Evolutionary conservation across 495 filamentous ascomycete species (phyloP), one percentile per base, ranked within the genome.

Genomic region (Podospora tetraspora): DNA sequence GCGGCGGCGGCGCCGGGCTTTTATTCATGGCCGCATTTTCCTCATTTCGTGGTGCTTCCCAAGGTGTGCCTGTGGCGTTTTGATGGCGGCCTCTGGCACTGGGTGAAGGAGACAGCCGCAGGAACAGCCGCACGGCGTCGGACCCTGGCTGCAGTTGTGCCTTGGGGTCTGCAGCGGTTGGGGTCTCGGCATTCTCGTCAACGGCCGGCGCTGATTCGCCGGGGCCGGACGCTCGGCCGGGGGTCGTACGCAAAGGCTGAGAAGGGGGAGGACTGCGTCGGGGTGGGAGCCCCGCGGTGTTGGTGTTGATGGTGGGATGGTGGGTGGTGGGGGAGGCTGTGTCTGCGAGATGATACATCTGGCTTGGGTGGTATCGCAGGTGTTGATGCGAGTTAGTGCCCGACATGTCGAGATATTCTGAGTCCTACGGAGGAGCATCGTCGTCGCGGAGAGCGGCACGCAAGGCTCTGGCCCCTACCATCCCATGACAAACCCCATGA

Each of bases 201-300:
- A 37, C 58, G 58, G 24, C 57, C 24, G 58, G 27, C 62, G 23
- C 43, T 65, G 27, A 66, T 66, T 66, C 65, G 65, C 34, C 24
- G 65, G 24, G 57, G 24, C 57, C 24, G 57, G 57, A 25, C 37
- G 37, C 30, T 22, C 11, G 25, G 62, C 21, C 37, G 23, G 9
- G 19, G n/a, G 60, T 52, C 58, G 57, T 61, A 32, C 22, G 58
- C 65, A 58, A 66, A 52, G 65, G 65, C 65, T 66, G 65, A 66
- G 34, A 66, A 66, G 52, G 57, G 29, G 58, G 30, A 25, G 16
- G 23, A 7, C 65, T 61, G 21, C 60, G 63, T 32, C 5, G 25
- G 19, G 34, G 27, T 43, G 22, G 22, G 19, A 11, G 37, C 62
- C 62, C 62, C 62, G 62, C 62, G 62, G 29, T 43, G 34, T 30